Conservation (phyloP, 805 yeast genomes). For the Pichia pseudocactophila region DNA sequence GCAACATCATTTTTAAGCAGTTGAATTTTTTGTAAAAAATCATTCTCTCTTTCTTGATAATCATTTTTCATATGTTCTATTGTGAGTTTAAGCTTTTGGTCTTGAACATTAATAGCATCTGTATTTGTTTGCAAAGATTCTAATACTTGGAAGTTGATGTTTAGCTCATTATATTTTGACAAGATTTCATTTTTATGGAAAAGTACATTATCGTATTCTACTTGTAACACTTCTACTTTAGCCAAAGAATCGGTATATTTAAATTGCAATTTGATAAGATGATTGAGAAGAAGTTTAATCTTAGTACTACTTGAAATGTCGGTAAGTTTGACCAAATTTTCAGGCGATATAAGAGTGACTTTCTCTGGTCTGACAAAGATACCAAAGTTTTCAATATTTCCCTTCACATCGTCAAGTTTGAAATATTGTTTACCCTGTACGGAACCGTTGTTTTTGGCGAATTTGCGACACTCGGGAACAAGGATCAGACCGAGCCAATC, state of each 20-base stretch:
- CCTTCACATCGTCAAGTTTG: conserved; percentile 7
- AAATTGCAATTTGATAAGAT: neutral
- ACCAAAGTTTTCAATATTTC: neutral
- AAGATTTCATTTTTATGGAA: conserved; percentile 23
- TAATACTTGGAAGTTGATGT: conserved; percentile 26
- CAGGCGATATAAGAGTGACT: conserved; percentile 11
- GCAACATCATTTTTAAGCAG: conserved; percentile 22
- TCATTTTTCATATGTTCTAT: conserved; percentile 23
- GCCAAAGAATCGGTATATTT: neutral
- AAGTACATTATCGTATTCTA: conserved; percentile 38
- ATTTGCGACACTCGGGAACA: conserved; percentile 19
- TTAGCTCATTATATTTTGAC: conserved; percentile 22
- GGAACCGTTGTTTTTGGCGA: conserved; percentile 43
- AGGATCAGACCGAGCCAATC: conserved; percentile 46
- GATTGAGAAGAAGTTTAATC: neutral
- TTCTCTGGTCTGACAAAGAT: conserved; percentile 6
- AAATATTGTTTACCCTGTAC: conserved; percentile 38
- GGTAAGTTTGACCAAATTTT: conserved; percentile 13
- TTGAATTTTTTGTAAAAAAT: conserved; percentile 1
- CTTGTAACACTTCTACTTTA: conserved; percentile 28
- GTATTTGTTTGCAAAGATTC: conserved; percentile 3
- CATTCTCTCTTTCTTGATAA: neutral
- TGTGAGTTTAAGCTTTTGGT: conserved; percentile 22
- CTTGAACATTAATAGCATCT: conserved; percentile 18
- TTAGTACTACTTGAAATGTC: conserved; percentile 1